Evolutionary conservation across 371 early-diverging fungal species (phyloP), one percentile per base, ranked within the genome.

Genomic region (Sporodiniella umbellata): DNA sequence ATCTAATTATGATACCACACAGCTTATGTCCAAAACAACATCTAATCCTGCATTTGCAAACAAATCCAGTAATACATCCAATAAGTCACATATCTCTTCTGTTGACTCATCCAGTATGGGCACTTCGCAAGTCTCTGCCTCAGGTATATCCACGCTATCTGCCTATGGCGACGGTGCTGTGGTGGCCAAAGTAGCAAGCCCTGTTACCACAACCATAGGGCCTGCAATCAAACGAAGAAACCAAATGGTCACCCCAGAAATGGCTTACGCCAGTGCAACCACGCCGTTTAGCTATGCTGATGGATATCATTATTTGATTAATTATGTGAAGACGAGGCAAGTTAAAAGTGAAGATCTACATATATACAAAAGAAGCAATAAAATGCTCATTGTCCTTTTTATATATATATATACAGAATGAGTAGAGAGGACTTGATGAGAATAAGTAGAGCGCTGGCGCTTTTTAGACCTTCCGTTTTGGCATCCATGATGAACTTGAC

Each of bases 401-500:
- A 30, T 46, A 25, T 46, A 14, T 21, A 19, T 43, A 6, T 31
- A 28, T 5, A 23, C 45, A 90, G 94, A 45, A 92, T 95, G 93
- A 81, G 87, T 61, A 86, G 86, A 61, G 83, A 84, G 26, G 89
- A 93, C 56, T 81, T 92, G 51, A 85, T 92, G 84, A 79, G 94
- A 33, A 90, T 96, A 40, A 88, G 90, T 65, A 83, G 89, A 38
- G 90, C 93, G 18, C 79, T 96, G 65, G 89, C 93, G 42, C 80
- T 86, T 60, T 93, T 94, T 70, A 84, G 96, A 23, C 96, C 95
- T 19, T 89, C 90, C 10, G 90, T 94, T 50, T 88, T 96, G 51
- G 91, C 94, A 4, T 80, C 89, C 48, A 89, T 93, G 77, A 90
- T 90, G 86, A 88, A 91, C 60, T 71, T 96, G 50, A 90, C 92